Evolutionary conservation across 2,329 filamentous ascomycete species (phyloP), one percentile per base, ranked within the genome.

Genomic region (Lasiodiplodia gonubiensis): DNA sequence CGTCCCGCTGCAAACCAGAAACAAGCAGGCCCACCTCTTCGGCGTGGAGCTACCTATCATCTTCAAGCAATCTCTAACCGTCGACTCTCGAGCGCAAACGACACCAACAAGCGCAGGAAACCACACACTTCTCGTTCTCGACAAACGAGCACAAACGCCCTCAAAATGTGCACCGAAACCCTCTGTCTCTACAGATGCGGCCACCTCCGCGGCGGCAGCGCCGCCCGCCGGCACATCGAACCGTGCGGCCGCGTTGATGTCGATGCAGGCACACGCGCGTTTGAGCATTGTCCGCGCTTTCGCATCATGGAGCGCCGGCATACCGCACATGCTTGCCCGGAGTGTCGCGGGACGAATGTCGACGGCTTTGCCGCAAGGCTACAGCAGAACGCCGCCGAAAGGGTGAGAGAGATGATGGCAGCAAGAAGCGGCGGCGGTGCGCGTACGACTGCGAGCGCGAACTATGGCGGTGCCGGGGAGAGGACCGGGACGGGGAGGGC

Each of bases 101-200:
- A 33, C 30, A 30, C 8, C 30, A 51, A 51, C 48, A 51, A 51
- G 21, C 48, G 23, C 21, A 21, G 4, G 30, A 16, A 23, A 12
- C 21, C 25, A 25, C 49, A 52, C 49, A 25, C n/a, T n/a, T 51
- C 23, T 27, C 12, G n/a, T 42, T 3, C 6, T 18, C 39, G 30
- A 33, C 30, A 33, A 33, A 33, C 30, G 30, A 33, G 30, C 30
- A 33, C 30, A 33, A 33, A 33, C 30, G 30, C 30, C 8, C 8
- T 2, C 8, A n/a, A 11, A 51, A 61, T 61, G 57, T 61, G 57
- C 57, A 61, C 57, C 57, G 57, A 61, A 61, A 61, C 39, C 18
- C 39, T 61, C 11, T 11, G 14, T 27, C 57, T 61, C 42, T 61
- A 61, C 42, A 35, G 14, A 23, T 61, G 57, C 57, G 57, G 57